These are phyloP conservation scores for Yamadazyma pseudoaaseri DNA, from an alignment of 1,139 yeast species.

Conservation along the genomic window DNA sequence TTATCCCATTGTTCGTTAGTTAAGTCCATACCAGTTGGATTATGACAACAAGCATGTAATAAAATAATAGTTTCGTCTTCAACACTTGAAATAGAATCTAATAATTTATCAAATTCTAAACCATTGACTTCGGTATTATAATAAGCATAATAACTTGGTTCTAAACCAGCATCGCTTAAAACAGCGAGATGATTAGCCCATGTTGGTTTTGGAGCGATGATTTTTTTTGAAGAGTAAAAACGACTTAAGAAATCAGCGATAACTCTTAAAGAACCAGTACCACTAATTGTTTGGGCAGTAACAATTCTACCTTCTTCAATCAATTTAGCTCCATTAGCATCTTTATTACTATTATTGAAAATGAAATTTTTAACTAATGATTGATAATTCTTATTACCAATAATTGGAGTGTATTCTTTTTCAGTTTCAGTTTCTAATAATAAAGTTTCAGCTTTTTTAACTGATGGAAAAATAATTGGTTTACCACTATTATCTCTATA, in stretches of 20 bases:
- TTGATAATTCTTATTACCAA: slow-evolving; percentile 51
- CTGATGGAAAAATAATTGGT: slow-evolving; percentile 49
- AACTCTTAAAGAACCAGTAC: slow-evolving; percentile 60
- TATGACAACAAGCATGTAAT: slow-evolving; percentile 95
- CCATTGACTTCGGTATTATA: slow-evolving; percentile 54
- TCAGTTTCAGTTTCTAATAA: slow-evolving; percentile 43
- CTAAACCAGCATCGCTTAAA: slow-evolving; percentile 49
- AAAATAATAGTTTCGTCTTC: slow-evolving; percentile 63
- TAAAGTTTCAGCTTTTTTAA: slow-evolving; percentile 45
- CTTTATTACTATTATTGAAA: slow-evolving; percentile 50
- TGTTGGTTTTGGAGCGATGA: slow-evolving; percentile 66
- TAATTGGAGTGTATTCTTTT: slow-evolving; percentile 59
- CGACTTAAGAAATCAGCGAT: slow-evolving; percentile 53
- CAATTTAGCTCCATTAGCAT: slow-evolving; percentile 47
- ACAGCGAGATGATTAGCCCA: slow-evolving; percentile 76
- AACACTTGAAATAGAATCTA: slow-evolving; percentile 36
- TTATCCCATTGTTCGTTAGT: slow-evolving; percentile 79
- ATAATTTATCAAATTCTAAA: slow-evolving; percentile 53
- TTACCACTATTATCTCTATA: slow-evolving; percentile 48
- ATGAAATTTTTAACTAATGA: slow-evolving; percentile 48
- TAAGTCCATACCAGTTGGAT: slow-evolving; percentile 97
- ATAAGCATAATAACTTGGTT: slow-evolving; percentile 46
- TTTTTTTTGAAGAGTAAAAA: slow-evolving; percentile 42
- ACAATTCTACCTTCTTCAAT: slow-evolving; percentile 49
- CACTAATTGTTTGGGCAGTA: slow-evolving; percentile 58